Evolutionary conservation across 306 rosid genomes (phyloP).

Genomic region (Senna siamea): DNA sequence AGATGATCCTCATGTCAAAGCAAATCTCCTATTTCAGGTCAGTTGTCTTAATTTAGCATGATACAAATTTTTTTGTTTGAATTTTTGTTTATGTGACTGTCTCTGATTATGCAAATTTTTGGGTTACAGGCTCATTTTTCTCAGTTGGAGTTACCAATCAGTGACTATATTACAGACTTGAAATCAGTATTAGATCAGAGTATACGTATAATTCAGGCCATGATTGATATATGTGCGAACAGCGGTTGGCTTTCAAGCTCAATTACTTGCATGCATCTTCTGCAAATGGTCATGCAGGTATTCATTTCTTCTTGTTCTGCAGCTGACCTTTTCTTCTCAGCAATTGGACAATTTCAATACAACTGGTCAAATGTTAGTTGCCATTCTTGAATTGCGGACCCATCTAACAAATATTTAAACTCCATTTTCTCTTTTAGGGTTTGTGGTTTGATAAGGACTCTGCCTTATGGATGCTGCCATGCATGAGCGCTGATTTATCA

Average conservation of each 20-base stretch:
- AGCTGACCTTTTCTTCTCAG: conserved; percentile 20
- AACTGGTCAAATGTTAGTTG: conserved; percentile 4
- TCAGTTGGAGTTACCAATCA: conserved; percentile 88
- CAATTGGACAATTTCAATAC: conserved; percentile 26
- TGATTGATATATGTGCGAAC: conserved; percentile 97
- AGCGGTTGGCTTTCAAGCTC: conserved; percentile 97
- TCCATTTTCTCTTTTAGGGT: conserved; percentile 64
- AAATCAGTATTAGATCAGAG: conserved; percentile 97
- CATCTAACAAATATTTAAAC: conserved; percentile 25
- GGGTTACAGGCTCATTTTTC: conserved; percentile 86
- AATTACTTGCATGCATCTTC: conserved; percentile 86
- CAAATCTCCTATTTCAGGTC: conserved; percentile 94
- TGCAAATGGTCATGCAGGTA: conserved; percentile 99
- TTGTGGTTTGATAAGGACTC: conserved; percentile 85
- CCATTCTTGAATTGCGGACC: conserved; percentile 9
- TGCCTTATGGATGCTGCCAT: conserved; percentile 90
- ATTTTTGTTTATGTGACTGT: conserved; percentile 25
- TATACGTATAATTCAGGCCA: conserved; percentile 94
- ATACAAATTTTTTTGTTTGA: conserved; percentile 13
- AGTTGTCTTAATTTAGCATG: conserved; percentile 39
- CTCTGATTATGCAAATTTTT: conserved; percentile 28
- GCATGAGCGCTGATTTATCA: conserved; percentile 75
- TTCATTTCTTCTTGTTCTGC: conserved; percentile 27
- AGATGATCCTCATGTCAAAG: conserved; percentile 91
- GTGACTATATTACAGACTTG: conserved; percentile 89